Evolutionary conservation across 2,329 filamentous ascomycete genomes (phyloP).

Genomic region (Colletotrichum endophyticum): DNA sequence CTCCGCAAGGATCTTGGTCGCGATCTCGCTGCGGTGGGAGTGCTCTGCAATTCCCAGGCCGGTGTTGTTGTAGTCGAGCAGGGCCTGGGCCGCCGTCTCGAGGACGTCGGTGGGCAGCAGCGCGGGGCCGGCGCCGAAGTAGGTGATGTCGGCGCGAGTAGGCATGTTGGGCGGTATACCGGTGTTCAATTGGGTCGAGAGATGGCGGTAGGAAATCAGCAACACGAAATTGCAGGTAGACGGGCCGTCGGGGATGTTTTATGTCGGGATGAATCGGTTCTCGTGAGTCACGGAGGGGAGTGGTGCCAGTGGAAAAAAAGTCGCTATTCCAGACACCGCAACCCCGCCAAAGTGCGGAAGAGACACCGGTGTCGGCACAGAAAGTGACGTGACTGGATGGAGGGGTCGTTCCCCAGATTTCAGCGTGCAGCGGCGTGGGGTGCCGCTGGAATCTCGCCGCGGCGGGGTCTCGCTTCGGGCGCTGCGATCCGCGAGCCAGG

Average conservation of each 20-base stretch:
- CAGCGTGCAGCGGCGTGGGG: slow-evolving; percentile 4
- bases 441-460: slow-evolving; percentile 3
- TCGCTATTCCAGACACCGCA: slow-evolving; percentile 15
- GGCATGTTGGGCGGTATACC: slow-evolving; percentile 58
- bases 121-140: slow-evolving; percentile 93
- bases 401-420: slow-evolving; percentile 17
- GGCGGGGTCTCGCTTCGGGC: slow-evolving; percentile 3
- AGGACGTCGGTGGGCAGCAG: slow-evolving; percentile 82
- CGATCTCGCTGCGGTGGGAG: slow-evolving; percentile 83
- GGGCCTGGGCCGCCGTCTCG: slow-evolving; percentile 74
- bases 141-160: slow-evolving; percentile 75
- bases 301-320: slow-evolving; percentile 11
- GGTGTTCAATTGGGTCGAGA: not conserved
- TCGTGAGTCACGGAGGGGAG: slow-evolving; percentile 13
- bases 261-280: not conserved
- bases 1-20: slow-evolving; percentile 78
- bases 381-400: slow-evolving; percentile 20
- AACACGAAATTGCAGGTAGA: not conserved
- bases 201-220: not conserved
- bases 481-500: not conserved
- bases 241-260: not conserved
- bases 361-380: slow-evolving; percentile 11
- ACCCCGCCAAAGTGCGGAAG: slow-evolving; percentile 20
- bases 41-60: slow-evolving; percentile 89
- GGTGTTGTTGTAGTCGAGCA: slow-evolving; percentile 81